Evolutionary conservation across 2,329 filamentous ascomycete species (phyloP).

Genomic region (Pseudogymnoascus sp.): DNA sequence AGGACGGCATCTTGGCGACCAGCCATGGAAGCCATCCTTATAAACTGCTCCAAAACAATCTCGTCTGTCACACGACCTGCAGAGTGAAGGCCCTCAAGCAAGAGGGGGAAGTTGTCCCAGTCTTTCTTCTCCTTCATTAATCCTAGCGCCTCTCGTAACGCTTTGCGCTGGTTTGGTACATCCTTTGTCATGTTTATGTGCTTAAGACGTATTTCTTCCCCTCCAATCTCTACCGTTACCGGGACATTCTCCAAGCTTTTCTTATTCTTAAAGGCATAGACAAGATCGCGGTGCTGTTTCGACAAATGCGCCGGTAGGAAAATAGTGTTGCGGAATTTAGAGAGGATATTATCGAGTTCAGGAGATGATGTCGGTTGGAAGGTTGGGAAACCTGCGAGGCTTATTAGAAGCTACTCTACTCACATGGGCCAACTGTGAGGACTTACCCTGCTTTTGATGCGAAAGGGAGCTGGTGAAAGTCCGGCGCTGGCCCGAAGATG

Average conservation of each 20-base stretch:
- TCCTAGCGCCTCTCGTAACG: constrained; percentile 15
- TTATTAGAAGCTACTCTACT: constrained; percentile 2
- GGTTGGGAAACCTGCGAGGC: constrained; percentile 17
- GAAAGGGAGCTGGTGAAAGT: constrained; percentile 23
- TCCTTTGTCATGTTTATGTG: constrained; percentile 20
- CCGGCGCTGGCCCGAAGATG: constrained; percentile 13
- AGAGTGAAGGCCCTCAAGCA: constrained; percentile 25
- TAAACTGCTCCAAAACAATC: constrained; percentile 11
- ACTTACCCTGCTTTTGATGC: constrained; percentile 21
- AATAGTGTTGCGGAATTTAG: constrained; percentile 47
- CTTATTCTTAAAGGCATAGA: constrained; percentile 41
- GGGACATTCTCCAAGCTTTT: constrained; percentile 46
- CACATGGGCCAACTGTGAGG: neutral
- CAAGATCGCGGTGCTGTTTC: constrained; percentile 41
- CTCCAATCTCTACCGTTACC: constrained; percentile 50
- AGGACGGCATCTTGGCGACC: constrained; percentile 23
- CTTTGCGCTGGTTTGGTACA: constrained; percentile 13
- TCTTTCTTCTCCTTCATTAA: constrained; percentile 28
- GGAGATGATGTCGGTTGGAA: constrained; percentile 44
- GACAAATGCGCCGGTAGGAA: constrained; percentile 55
- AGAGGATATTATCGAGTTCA: constrained; percentile 46
- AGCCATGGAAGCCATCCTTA: constrained; percentile 13
- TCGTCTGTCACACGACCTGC: neutral
- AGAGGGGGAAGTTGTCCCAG: constrained; percentile 25
- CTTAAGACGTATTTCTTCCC: constrained; percentile 31